Evolutionary conservation across 805 yeast genomes (phyloP).

Genomic region (Ogataea pilisensis): DNA sequence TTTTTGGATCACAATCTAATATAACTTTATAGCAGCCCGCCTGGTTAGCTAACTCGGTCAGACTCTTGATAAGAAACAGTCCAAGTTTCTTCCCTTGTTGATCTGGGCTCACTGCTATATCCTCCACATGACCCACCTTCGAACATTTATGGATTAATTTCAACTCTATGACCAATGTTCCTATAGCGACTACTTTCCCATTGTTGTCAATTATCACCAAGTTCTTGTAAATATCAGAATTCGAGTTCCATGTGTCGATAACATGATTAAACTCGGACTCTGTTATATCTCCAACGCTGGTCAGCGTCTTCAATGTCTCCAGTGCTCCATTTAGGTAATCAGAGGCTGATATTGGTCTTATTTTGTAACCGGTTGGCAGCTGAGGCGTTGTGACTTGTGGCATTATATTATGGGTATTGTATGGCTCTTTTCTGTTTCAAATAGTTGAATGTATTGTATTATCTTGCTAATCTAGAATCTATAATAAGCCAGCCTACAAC

Average conservation of each 20-base stretch:
- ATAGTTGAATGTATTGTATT: no score
- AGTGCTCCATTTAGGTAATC: conserved; percentile 66
- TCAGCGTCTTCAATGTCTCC: conserved; percentile 60
- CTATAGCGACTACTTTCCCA: conserved; percentile 71
- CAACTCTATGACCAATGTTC: conserved; percentile 73
- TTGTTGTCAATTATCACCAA: conserved; percentile 56
- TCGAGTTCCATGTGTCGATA: conserved; percentile 54
- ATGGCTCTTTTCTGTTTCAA: no score
- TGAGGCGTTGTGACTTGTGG: conserved; percentile 1
- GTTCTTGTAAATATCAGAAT: conserved; percentile 56
- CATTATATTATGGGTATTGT: no score
- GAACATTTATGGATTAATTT: conserved; percentile 85
- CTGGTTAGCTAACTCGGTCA: conserved; percentile 54
- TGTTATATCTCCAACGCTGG: conserved; percentile 77
- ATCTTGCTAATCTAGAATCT: no score
- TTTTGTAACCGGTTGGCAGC: conserved; percentile 62
- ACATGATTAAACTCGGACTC: conserved; percentile 44
- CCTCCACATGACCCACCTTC: conserved; percentile 90
- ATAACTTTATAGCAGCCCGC: conserved; percentile 84
- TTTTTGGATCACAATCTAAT: conserved; percentile 81
- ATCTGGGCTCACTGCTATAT: conserved; percentile 69
- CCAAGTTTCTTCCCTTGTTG: conserved; percentile 90
- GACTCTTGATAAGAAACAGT: conserved; percentile 52
- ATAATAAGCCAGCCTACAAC: no score
- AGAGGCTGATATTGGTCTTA: conserved; percentile 50